These are phyloP conservation scores for Fibroporia radiculosa DNA, from an alignment of 768 basidiomycete genomes.

Conservation along the genomic window DNA sequence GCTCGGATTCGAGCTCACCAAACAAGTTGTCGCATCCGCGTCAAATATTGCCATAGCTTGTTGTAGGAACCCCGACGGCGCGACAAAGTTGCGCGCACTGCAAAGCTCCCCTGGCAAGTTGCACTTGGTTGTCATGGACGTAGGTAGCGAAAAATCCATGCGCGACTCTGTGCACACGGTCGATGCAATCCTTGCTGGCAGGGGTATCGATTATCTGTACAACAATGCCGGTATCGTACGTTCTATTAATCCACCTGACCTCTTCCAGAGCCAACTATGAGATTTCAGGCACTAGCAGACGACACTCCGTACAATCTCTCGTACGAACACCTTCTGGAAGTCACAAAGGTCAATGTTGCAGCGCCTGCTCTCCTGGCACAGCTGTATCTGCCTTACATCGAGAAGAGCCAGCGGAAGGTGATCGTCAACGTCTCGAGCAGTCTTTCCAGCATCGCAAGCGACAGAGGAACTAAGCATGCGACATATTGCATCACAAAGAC, in stretches of 20 bases:
- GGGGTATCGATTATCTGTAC: slow-evolving; percentile 29
- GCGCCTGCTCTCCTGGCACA: slow-evolving; percentile 29
- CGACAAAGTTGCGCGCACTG: slow-evolving; percentile 15
- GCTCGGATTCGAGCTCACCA: slow-evolving; percentile 22
- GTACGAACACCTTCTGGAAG: slow-evolving; percentile 13
- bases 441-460: slow-evolving; percentile 24
- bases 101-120: slow-evolving; percentile 19
- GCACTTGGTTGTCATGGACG: slow-evolving; percentile 27
- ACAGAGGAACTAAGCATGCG: slow-evolving; percentile 16
- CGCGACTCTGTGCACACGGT: slow-evolving; percentile 15
- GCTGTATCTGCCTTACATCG: slow-evolving; percentile 24
- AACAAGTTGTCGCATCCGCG: slow-evolving; percentile 14
- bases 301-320: slow-evolving; percentile 23
- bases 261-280: no score
- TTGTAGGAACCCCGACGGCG: slow-evolving; percentile 19
- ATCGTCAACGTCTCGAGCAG: slow-evolving; percentile 27
- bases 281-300: not conserved
- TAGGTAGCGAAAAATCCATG: slow-evolving; percentile 20
- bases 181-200: slow-evolving; percentile 17
- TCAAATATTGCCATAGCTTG: slow-evolving; percentile 21
- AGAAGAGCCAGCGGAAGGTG: slow-evolving; percentile 22
- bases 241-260: no score
- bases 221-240: slow-evolving; percentile 31
- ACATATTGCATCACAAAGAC: slow-evolving; percentile 29
- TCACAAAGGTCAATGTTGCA: slow-evolving; percentile 24